These are phyloP conservation scores for Coccomyxa subellipsoidea DNA, from an alignment of 163 green algal genomes.

Conservation along the genomic window DNA sequence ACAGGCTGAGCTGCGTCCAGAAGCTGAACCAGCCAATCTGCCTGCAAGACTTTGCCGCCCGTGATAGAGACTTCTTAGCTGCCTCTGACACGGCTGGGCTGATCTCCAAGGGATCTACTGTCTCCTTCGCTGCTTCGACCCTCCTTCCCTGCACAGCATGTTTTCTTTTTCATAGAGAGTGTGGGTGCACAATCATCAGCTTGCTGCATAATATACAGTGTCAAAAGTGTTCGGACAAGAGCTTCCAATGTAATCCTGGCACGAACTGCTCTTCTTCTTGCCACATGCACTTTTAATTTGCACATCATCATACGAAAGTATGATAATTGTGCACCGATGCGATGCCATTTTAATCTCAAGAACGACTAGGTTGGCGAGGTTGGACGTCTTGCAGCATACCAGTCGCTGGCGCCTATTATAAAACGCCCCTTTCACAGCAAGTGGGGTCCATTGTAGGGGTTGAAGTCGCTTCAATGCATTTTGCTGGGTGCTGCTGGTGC, in stretches of 20 bases:
- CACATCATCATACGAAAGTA: too few species aligned
- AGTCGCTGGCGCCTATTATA: not conserved
- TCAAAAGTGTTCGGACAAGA: too few species aligned
- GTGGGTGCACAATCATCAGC: too few species aligned
- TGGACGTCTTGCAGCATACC: not conserved
- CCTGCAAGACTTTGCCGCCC: slow-evolving; percentile 34
- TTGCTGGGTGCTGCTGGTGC: not conserved
- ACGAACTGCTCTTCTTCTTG: too few species aligned
- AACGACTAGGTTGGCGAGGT: not conserved
- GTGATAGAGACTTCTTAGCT: slow-evolving; percentile 34
- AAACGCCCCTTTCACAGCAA: not conserved
- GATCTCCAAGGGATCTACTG: not conserved
- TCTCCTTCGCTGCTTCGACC: not conserved
- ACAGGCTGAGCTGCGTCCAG: slow-evolving; percentile 85
- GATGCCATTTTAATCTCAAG: too few species aligned
- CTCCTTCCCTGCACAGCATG: not conserved
- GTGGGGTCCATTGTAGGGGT: not conserved
- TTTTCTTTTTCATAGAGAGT: too few species aligned
- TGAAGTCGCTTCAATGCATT: not conserved
- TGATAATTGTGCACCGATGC: too few species aligned
- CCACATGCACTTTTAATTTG: too few species aligned
- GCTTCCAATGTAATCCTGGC: too few species aligned
- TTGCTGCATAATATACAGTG: too few species aligned
- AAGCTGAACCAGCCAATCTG: slow-evolving; percentile 85
- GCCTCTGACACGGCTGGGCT: slow-evolving; percentile 29